Evolutionary conservation across 202 grass and related monocot genomes (phyloP), one percentile per base, ranked within the genome.

Genomic region (Bolboschoenoplectus hybrid): DNA sequence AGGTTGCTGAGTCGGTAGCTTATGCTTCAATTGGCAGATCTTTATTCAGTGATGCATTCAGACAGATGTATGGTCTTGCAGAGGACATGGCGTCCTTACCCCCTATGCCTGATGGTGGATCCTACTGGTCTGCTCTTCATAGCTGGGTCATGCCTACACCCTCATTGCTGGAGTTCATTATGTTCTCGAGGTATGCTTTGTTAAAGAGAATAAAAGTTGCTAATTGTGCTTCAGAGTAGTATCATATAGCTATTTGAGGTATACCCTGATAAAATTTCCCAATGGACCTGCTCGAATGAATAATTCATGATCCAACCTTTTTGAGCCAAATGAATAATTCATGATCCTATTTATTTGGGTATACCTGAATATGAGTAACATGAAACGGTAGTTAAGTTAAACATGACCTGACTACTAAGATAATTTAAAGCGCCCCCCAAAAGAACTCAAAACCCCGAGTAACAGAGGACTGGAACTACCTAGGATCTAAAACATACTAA

Each of bases 141-240:
- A 94, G 93, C 62, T 98, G 97, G 97, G 87, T 96, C 83, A 96
- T 98, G 97, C 97, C 97, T 63, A 98, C 97, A 65, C 92, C 97
- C 52, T 96, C 97, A 38, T 98, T 94, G 85, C 88, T 98, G 71
- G 94, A 98, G 85, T 96, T 98, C 17, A 63, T 98, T 67, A 98
- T 96, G 91, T 98, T 98, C 87, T 89, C 97, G 51, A 95, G 97
- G 97, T 96, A 89, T 32, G 45, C 38, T 84, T 58, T 53, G 43
- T 72, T 9, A 45, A 26, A 6, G 47, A 53, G 34, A 84, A 53
- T 52, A 32, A 34, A 19, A 51, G 62, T 38, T 34, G 9, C 16
- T 52, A 17, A 52, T 67, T 34, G n/a, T 39, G 44, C 63, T 83
- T 67, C 32, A 38, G 51, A 83, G 43, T n/a, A 46, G 39, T 44